Evolutionary conservation across 2,329 filamentous ascomycete genomes (phyloP).

Genomic region (Aspergillus bombycis): DNA sequence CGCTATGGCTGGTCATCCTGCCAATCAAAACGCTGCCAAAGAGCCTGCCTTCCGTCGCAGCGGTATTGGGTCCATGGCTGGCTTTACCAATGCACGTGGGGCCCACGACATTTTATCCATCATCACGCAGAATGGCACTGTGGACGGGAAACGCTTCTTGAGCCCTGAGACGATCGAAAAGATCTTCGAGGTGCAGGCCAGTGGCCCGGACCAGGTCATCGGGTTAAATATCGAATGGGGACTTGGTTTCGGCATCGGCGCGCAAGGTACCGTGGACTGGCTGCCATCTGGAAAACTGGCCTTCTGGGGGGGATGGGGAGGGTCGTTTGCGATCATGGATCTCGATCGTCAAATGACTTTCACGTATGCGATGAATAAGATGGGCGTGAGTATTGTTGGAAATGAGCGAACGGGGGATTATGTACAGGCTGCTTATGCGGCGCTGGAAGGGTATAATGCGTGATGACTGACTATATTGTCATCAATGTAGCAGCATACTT

Average conservation of each 20-base stretch:
- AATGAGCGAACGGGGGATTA: conserved; percentile 33
- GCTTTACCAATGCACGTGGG: conserved; percentile 50
- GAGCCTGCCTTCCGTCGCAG: conserved; percentile 25
- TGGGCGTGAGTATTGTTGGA: conserved; percentile 37
- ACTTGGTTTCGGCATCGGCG: conserved; percentile 45
- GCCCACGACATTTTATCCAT: conserved; percentile 48
- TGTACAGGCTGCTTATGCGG: conserved; percentile 36
- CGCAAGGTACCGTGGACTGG: conserved; percentile 27
- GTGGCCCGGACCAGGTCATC: conserved; percentile 47
- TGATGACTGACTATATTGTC: neutral
- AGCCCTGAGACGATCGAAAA: conserved; percentile 47
- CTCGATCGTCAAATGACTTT: conserved; percentile 47
- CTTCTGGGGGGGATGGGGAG: conserved; percentile 53
- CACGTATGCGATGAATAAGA: conserved; percentile 52
- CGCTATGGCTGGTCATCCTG: conserved; percentile 15
- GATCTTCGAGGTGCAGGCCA: conserved; percentile 50
- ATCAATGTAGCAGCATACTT: neutral
- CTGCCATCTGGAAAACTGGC: conserved; percentile 38
- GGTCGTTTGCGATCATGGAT: conserved; percentile 50
- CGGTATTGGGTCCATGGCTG: conserved; percentile 47
- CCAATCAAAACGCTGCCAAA: conserved; percentile 21
- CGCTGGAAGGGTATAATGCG: neutral
- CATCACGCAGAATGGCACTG: conserved; percentile 37
- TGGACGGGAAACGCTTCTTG: conserved; percentile 42
- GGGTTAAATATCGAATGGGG: conserved; percentile 43